Conservation (phyloP, 345 rosid species). For the Hevea brasiliensis region DNA sequence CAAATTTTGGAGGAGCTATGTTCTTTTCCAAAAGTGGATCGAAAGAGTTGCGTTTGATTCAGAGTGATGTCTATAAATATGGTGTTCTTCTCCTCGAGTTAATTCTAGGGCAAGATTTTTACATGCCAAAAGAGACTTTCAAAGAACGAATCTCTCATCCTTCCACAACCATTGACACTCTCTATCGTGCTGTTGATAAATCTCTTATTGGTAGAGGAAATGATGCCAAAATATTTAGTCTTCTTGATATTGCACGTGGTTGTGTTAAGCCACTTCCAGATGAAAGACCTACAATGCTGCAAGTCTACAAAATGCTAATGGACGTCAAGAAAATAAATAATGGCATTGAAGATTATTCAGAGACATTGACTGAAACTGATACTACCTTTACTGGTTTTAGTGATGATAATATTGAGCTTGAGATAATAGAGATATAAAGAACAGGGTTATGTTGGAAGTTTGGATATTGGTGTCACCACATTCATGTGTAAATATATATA, state of each 20-base stretch:
- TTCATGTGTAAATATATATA: too few species aligned
- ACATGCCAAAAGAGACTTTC: background rate
- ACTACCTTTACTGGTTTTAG: too few species aligned
- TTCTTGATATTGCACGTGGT: background rate
- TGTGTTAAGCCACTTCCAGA: background rate
- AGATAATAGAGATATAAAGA: too few species aligned
- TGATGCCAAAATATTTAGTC: background rate
- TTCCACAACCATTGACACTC: background rate
- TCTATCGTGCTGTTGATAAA: background rate
- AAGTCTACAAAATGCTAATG: background rate
- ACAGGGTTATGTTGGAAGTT: too few species aligned
- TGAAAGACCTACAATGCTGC: background rate
- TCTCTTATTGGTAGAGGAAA: background rate
- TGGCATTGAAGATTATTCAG: too few species aligned
- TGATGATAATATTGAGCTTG: too few species aligned
- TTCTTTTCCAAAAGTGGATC: background rate
- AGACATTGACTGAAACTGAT: too few species aligned
- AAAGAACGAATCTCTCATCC: background rate
- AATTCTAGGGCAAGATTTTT: background rate
- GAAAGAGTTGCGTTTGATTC: background rate
- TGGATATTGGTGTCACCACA: too few species aligned
- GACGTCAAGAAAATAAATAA: background rate
- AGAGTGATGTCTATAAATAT: background rate
- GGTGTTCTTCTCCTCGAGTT: slow-evolving; percentile 6
- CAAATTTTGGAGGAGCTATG: background rate